phyloP scores from a whole-genome alignment of 2,329 filamentous ascomycete species.

The Neurospora sp. region DNA sequence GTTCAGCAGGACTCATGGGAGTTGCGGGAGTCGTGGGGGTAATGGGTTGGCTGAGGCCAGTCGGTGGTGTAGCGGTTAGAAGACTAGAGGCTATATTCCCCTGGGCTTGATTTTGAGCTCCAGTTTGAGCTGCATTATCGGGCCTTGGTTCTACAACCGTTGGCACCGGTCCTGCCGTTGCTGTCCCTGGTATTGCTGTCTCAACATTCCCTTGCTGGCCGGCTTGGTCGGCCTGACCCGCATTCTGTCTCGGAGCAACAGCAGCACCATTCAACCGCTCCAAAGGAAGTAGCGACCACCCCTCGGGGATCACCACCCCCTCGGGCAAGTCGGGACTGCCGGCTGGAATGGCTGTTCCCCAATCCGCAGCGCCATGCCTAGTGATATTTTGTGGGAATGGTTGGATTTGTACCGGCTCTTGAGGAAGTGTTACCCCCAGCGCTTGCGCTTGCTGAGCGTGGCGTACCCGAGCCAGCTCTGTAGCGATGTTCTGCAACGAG shows the following conservation, averaged over 20 bases:
- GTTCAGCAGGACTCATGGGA: background rate
- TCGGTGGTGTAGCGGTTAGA: background rate
- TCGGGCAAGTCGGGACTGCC: slow-evolving; percentile 53
- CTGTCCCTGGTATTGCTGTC: background rate
- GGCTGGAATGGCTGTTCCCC: slow-evolving; percentile 43
- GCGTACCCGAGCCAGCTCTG: slow-evolving; percentile 58
- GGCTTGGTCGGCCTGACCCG: background rate
- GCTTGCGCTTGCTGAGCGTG: slow-evolving; percentile 20
- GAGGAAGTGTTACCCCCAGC: slow-evolving; percentile 1
- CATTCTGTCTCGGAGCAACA: background rate
- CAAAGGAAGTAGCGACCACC: slow-evolving; percentile 56
- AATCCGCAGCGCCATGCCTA: slow-evolving; percentile 36
- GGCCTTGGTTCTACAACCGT: background rate
- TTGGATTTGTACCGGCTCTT: slow-evolving; percentile 6
- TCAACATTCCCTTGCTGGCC: background rate
- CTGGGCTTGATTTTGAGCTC: background rate
- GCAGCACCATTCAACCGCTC: slow-evolving; percentile 37
- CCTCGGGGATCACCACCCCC: slow-evolving; percentile 53
- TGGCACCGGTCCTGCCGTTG: background rate
- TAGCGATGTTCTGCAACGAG: slow-evolving; percentile 55
- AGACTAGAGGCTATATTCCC: background rate
- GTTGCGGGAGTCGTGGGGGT: background rate
- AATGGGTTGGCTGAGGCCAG: background rate
- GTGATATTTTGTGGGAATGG: slow-evolving; percentile 25
- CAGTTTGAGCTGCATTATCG: background rate